These are phyloP conservation scores for Bjerkandera adusta DNA, from an alignment of 1,284 basidiomycete genomes.

Conservation along the genomic window DNA sequence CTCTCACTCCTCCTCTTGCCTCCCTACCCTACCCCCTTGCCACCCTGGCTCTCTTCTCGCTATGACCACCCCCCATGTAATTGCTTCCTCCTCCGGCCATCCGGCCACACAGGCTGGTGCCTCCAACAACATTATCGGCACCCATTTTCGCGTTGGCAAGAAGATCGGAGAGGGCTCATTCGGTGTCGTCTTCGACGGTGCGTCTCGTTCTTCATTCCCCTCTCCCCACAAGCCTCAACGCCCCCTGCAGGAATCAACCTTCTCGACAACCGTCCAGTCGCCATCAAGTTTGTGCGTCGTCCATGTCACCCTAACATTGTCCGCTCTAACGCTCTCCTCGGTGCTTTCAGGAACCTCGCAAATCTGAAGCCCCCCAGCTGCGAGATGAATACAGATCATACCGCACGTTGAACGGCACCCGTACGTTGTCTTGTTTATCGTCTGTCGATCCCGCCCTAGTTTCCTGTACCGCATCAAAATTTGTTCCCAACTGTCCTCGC, in stretches of 20 bases:
- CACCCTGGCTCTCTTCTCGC: slow-evolving; percentile 25
- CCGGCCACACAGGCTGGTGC: slow-evolving; percentile 58
- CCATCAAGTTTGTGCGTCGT: slow-evolving; percentile 91
- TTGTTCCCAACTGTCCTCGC: too few species aligned
- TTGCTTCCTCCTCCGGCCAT: slow-evolving; percentile 66
- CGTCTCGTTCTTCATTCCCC: slow-evolving; percentile 14
- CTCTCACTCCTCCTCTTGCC: slow-evolving; percentile 17
- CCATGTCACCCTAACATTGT: slow-evolving; percentile 1
- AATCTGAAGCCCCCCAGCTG: slow-evolving; percentile 96
- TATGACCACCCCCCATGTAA: slow-evolving; percentile 78
- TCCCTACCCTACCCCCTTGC: slow-evolving; percentile 17
- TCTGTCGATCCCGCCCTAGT: too few species aligned
- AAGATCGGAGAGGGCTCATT: slow-evolving; percentile 88
- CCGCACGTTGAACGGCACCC: slow-evolving; percentile 90
- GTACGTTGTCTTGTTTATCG: slow-evolving; percentile 48
- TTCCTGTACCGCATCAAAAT: too few species aligned
- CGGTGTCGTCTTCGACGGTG: slow-evolving; percentile 81
- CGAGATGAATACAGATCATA: slow-evolving; percentile 98
- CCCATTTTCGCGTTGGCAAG: slow-evolving; percentile 78
- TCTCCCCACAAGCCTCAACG: not conserved
- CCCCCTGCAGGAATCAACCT: slow-evolving; percentile 74
- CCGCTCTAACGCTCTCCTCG: slow-evolving; percentile 14
- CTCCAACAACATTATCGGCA: slow-evolving; percentile 71
- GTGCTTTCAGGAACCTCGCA: slow-evolving; percentile 89
- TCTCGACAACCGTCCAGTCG: slow-evolving; percentile 87